Evolutionary conservation across 805 yeast species (phyloP).

Genomic region (Priceomyces carsonii): DNA sequence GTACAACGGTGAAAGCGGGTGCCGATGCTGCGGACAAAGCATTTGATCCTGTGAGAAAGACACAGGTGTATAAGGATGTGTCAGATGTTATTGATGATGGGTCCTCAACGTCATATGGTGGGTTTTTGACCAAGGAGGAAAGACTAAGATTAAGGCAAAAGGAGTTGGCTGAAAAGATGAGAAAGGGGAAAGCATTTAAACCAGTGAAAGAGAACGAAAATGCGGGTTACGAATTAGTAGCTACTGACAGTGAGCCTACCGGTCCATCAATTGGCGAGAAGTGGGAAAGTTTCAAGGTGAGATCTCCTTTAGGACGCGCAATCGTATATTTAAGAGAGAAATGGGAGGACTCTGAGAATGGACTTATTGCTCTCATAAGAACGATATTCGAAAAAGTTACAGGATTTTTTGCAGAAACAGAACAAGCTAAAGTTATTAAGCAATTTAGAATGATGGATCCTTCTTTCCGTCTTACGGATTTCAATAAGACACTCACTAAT

Average conservation of each 20-base stretch:
- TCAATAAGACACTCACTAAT: conserved; percentile 81
- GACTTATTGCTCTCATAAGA: conserved; percentile 77
- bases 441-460: conserved; percentile 91
- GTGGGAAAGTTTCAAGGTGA: conserved; percentile 65
- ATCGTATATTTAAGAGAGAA: conserved; percentile 61
- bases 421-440: conserved; percentile 87
- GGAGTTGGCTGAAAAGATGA: conserved; percentile 53
- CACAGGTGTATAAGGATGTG: conserved; percentile 86
- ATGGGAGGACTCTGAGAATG: conserved; percentile 95
- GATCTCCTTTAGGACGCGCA: conserved; percentile 67
- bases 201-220: conserved; percentile 76
- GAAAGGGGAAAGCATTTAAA: conserved; percentile 59
- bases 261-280: conserved; percentile 66
- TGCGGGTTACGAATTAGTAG: conserved; percentile 80
- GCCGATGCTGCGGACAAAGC: conserved; percentile 87
- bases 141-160: conserved; percentile 66
- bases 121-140: conserved; percentile 81
- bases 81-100: conserved; percentile 90
- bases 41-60: conserved; percentile 89
- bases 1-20: conserved; percentile 77
- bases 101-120: conserved; percentile 86
- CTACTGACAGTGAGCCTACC: conserved; percentile 78
- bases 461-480: conserved; percentile 72
- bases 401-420: conserved; percentile 94
- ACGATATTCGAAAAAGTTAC: conserved; percentile 78